A percentile compares a stretch with the other conserved stretches of the same genome.
These are phyloP conservation scores for Nicotiana obtusifolia DNA, from an alignment of 257 asterid species.

Conservation along the genomic window DNA sequence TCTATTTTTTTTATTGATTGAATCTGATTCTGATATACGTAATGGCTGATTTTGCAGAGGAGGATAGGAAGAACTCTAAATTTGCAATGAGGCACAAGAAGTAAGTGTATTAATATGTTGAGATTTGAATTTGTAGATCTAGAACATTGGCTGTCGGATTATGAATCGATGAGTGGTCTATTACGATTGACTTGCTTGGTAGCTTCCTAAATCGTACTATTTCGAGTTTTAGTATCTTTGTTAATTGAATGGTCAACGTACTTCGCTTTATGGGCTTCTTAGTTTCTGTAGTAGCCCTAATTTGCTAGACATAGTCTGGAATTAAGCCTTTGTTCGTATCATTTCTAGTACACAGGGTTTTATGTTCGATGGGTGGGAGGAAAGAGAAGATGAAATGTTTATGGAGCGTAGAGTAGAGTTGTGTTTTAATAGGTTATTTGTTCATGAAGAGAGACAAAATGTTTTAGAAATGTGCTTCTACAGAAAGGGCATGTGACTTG, in stretches of 20 bases:
- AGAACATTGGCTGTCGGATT: no score
- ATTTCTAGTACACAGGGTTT: background rate
- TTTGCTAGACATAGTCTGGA: background rate
- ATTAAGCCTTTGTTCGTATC: background rate
- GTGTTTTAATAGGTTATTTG: background rate
- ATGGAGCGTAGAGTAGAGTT: background rate
- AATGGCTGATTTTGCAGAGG: constrained; percentile 16
- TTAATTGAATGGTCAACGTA: background rate
- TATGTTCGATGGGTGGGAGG: background rate
- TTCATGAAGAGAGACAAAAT: background rate
- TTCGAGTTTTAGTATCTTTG: background rate
- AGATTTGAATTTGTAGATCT: constrained; percentile 10
- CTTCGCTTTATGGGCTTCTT: background rate
- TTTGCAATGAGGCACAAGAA: constrained; percentile 26
- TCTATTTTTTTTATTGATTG: background rate
- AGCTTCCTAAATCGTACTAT: background rate
- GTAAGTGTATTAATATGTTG: constrained; percentile 11
- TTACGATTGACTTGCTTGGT: background rate
- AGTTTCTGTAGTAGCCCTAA: background rate
- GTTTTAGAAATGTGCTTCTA: background rate
- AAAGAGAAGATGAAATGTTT: background rate
- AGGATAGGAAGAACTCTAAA: constrained; percentile 26
- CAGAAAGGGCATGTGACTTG: background rate
- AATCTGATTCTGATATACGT: background rate
- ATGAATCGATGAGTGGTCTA: background rate